Evolutionary conservation across 148 eudicot species (phyloP).

Genomic region (Vaccinium vitisidaea): DNA sequence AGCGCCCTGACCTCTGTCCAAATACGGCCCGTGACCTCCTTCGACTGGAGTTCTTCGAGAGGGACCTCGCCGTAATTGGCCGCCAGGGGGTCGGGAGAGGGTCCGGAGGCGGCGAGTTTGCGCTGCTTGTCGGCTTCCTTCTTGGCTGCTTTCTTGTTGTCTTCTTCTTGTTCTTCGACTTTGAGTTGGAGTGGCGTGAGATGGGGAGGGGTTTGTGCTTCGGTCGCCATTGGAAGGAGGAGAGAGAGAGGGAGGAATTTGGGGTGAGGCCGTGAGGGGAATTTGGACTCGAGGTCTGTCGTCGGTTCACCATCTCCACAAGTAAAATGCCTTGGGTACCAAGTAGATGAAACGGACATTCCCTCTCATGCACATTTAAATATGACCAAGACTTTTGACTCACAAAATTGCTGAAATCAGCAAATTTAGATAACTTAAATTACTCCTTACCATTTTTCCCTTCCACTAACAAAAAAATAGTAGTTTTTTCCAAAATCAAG

Average conservation of each 20-base stretch:
- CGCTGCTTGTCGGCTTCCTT: conserved; percentile 48
- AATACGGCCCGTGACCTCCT: conserved; percentile 37
- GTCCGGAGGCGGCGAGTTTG: conserved; percentile 33
- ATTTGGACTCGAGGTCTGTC: background rate
- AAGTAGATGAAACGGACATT: too few relatives aligned
- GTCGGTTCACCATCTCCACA: too few relatives aligned
- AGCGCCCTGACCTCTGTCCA: conserved; percentile 59
- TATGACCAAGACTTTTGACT: too few relatives aligned
- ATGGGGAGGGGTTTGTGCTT: background rate
- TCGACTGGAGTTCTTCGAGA: conserved; percentile 55
- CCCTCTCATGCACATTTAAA: too few relatives aligned
- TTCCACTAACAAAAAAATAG: too few relatives aligned
- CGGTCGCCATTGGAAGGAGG: background rate
- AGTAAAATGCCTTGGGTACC: too few relatives aligned
- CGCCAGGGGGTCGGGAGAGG: conserved; percentile 54
- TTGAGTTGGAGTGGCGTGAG: background rate
- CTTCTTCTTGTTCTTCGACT: conserved; percentile 37
- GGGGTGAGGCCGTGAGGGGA: background rate
- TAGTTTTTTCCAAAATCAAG: too few relatives aligned
- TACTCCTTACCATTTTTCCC: too few relatives aligned
- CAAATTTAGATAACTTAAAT: too few relatives aligned
- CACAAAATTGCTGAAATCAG: too few relatives aligned
- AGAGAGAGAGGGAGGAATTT: background rate
- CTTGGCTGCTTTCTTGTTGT: conserved; percentile 73
- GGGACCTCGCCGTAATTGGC: conserved; percentile 62